Percentiles rank a stretch among this genome's conserved stretches.
Evolutionary conservation across 768 basidiomycete species (phyloP).

Genomic region (Mycena vitilis): DNA sequence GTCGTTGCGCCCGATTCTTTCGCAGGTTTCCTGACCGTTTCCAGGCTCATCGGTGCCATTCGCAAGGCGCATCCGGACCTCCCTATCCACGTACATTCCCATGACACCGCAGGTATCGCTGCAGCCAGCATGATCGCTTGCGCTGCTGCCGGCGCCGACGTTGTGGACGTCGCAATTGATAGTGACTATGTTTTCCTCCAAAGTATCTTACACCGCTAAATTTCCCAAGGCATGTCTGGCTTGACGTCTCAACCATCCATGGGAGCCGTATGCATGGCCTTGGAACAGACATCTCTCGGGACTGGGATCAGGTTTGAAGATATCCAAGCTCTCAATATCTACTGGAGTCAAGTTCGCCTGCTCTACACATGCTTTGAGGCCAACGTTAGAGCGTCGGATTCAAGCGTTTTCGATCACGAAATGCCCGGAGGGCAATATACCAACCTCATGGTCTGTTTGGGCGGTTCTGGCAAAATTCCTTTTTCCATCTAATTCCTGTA

Average conservation of each 20-base stretch:
- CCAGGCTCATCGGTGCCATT: slow-evolving; percentile 89
- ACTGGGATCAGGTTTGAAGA: slow-evolving; percentile 97
- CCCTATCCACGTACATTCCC: slow-evolving; percentile 99
- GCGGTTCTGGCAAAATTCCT: slow-evolving; percentile 22
- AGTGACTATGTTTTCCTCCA: slow-evolving; percentile 64
- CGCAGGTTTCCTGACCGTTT: slow-evolving; percentile 12
- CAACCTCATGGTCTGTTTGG: slow-evolving; percentile 83
- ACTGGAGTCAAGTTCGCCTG: slow-evolving; percentile 97
- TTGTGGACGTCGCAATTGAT: slow-evolving; percentile 98
- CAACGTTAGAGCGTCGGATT: slow-evolving; percentile 96
- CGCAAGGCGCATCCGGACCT: slow-evolving; percentile 96
- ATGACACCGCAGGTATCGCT: slow-evolving; percentile 99
- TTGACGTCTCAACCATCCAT: slow-evolving; percentile 98
- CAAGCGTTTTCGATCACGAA: slow-evolving; percentile 98
- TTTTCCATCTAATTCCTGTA: slow-evolving; percentile 27
- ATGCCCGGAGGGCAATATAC: slow-evolving; percentile 99
- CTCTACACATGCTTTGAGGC: slow-evolving; percentile 98
- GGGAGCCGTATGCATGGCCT: slow-evolving; percentile 95
- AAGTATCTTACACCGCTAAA: slow-evolving; percentile 32
- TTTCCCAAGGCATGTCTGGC: slow-evolving; percentile 89
- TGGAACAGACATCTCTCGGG: slow-evolving; percentile 94
- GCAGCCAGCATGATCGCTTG: slow-evolving; percentile 97
- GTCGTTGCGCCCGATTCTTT: slow-evolving; percentile 42
- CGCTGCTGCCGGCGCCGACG: slow-evolving; percentile 97
- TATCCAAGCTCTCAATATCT: slow-evolving; percentile 96